Conservation (phyloP, 2,329 filamentous ascomycete species). For the Apiospora pterosperma region DNA sequence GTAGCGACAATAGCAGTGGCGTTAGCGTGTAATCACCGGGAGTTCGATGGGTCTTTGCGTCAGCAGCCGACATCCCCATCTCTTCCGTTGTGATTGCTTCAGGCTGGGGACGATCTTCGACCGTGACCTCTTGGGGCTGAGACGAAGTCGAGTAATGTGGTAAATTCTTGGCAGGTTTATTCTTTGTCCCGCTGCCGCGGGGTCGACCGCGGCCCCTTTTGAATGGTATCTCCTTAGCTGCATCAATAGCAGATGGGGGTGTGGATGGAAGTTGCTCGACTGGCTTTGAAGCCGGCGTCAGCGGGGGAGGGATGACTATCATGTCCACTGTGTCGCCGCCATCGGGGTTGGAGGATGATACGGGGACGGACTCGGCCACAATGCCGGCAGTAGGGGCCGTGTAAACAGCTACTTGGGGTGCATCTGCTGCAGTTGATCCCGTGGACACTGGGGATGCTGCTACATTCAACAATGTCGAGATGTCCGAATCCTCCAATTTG, state of each 20-base stretch:
- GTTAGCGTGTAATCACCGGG: slow-evolving; percentile 85
- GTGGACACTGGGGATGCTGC: slow-evolving; percentile 13
- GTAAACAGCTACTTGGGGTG: neutral
- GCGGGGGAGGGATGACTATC: slow-evolving; percentile 11
- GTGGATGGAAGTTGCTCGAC: slow-evolving; percentile 3
- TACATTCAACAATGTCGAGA: slow-evolving; percentile 18
- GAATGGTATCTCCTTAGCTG: neutral
- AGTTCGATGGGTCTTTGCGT: slow-evolving; percentile 36
- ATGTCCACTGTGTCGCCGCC: neutral
- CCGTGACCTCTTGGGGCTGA: too few relatives aligned
- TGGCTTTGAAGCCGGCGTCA: slow-evolving; percentile 9
- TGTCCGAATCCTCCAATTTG: slow-evolving; percentile 30
- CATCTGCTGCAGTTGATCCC: neutral
- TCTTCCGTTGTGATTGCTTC: neutral
- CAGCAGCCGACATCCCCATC: neutral
- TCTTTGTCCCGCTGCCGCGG: slow-evolving; percentile 2
- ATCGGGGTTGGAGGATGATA: neutral
- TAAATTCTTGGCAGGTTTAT: neutral
- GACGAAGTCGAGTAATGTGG: neutral
- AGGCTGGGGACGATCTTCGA: neutral
- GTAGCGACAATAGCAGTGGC: slow-evolving; percentile 68
- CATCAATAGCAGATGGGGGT: neutral
- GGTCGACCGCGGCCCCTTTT: slow-evolving; percentile 11
- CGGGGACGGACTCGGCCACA: neutral
- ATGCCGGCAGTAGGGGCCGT: slow-evolving; percentile 7